Percentiles rank a stretch among this genome's conserved stretches.
These are phyloP conservation scores for Trypanosoma mega DNA, from an alignment of 208 protist genomes.

Conservation along the genomic window DNA sequence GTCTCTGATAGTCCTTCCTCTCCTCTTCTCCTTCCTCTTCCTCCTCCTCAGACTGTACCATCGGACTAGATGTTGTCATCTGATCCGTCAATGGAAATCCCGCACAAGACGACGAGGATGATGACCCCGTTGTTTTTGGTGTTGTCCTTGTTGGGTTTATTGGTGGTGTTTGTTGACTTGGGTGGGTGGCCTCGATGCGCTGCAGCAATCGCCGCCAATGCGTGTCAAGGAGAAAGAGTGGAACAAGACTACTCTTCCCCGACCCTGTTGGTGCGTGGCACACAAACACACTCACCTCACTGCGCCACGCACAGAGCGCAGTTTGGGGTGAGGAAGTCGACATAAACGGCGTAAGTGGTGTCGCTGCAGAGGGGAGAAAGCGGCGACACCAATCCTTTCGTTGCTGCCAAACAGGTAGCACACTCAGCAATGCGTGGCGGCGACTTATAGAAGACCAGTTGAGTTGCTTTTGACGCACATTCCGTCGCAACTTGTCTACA, in stretches of 20 bases:
- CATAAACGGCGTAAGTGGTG: constrained; percentile 4
- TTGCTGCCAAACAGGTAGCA: constrained; percentile 18
- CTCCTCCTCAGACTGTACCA: no score
- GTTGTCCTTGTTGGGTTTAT: constrained; percentile 26
- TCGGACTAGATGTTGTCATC: no score
- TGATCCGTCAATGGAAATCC: no score
- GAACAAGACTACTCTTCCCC: constrained; percentile 71
- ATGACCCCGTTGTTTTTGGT: constrained; percentile 13
- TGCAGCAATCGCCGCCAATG: constrained; percentile 56
- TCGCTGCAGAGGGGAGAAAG: constrained; percentile 14
- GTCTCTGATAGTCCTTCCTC: no score
- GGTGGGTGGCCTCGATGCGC: constrained; percentile 15
- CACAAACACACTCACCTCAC: constrained; percentile 31
- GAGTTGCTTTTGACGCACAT: constrained; percentile 14
- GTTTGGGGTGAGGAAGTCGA: neutral
- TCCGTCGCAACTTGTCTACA: constrained; percentile 16
- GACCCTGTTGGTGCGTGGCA: constrained; percentile 65
- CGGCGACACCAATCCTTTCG: constrained; percentile 3
- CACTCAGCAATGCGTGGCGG: neutral
- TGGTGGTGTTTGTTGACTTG: constrained; percentile 5
- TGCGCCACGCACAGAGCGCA: neutral
- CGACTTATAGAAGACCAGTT: constrained; percentile 7
- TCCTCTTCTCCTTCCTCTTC: no score
- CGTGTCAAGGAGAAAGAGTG: constrained; percentile 61
- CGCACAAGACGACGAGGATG: neutral